phyloP scores from a whole-genome alignment of 768 basidiomycete genomes.

The Lactarius sp. region DNA sequence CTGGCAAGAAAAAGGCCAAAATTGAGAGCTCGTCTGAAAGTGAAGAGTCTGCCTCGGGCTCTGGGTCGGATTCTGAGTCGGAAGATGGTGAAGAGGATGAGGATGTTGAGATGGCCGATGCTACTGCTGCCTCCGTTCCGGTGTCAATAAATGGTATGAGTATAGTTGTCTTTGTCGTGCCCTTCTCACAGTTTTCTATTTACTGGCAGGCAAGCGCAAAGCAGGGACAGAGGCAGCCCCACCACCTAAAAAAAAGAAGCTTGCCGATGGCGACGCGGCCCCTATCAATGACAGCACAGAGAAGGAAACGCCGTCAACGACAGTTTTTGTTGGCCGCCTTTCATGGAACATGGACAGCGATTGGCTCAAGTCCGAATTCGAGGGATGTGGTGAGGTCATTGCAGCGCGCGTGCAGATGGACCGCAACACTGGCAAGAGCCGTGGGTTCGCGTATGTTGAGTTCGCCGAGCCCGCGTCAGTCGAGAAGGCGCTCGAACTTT shows the following conservation, averaged over 20 bases:
- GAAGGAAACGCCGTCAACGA: conserved; percentile 46
- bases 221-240: conserved; percentile 56
- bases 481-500: conserved; percentile 73
- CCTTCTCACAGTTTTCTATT: conserved; percentile 1
- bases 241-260: conserved; percentile 79
- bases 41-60: conserved; percentile 30
- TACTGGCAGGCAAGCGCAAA: conserved; percentile 67
- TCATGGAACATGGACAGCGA: conserved; percentile 98
- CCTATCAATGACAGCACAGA: conserved; percentile 35
- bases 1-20: conserved; percentile 29
- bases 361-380: conserved; percentile 88
- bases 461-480: conserved; percentile 68
- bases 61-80: conserved; percentile 27
- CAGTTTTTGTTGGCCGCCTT: conserved; percentile 87
- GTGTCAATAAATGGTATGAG: conserved; percentile 23
- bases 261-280: conserved; percentile 52
- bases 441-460: conserved; percentile 81
- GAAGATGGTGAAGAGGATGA: conserved; percentile 37
- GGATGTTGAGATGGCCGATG: conserved; percentile 58
- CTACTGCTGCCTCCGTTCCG: conserved; percentile 33
- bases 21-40: conserved; percentile 29
- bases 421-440: conserved; percentile 73
- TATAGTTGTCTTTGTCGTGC: conserved; percentile 7
- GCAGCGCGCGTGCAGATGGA: conserved; percentile 87
- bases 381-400: conserved; percentile 80